These are phyloP conservation scores for Westerdykella sp. DNA, from an alignment of 2,329 filamentous ascomycete species.

Conservation along the genomic window DNA sequence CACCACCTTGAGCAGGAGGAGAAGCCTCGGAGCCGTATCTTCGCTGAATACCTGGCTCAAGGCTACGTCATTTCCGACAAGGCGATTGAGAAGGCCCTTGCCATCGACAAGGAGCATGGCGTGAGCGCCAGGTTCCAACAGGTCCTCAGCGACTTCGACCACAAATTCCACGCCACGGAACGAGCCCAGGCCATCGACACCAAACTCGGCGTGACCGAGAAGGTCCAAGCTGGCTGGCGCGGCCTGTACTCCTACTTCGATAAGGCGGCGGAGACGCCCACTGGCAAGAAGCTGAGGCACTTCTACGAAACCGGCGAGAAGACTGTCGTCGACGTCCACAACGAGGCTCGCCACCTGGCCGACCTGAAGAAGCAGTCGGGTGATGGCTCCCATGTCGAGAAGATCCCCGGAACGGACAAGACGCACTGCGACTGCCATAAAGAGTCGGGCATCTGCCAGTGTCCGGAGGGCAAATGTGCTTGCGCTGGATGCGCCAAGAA, in stretches of 20 bases:
- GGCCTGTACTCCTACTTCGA: slow-evolving; percentile 87
- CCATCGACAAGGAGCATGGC: slow-evolving; percentile 84
- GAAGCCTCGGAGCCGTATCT: slow-evolving; percentile 88
- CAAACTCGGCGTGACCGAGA: slow-evolving; percentile 73
- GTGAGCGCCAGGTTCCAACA: slow-evolving; percentile 70
- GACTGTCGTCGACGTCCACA: slow-evolving; percentile 91
- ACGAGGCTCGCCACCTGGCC: slow-evolving; percentile 80
- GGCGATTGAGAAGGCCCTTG: slow-evolving; percentile 75
- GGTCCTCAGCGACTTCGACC: slow-evolving; percentile 70
- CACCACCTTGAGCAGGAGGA: slow-evolving; percentile 87
- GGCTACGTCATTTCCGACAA: slow-evolving; percentile 78
- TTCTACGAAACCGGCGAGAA: slow-evolving; percentile 84
- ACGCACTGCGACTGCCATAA: slow-evolving; percentile 46
- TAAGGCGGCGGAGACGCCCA: slow-evolving; percentile 80
- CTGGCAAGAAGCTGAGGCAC: slow-evolving; percentile 75
- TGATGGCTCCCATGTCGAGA: slow-evolving; percentile 38
- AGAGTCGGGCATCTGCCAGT: slow-evolving; percentile 40
- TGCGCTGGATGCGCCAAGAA: slow-evolving; percentile 44
- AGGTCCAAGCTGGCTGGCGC: slow-evolving; percentile 60
- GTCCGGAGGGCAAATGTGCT: slow-evolving; percentile 43
- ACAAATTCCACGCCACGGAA: slow-evolving; percentile 81
- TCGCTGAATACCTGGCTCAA: slow-evolving; percentile 94
- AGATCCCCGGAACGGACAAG: slow-evolving; percentile 37
- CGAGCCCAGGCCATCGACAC: slow-evolving; percentile 77
- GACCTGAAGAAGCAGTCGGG: slow-evolving; percentile 65